phyloP scores from a whole-genome alignment of 148 eudicot genomes.

The Arbutus unedo region DNA sequence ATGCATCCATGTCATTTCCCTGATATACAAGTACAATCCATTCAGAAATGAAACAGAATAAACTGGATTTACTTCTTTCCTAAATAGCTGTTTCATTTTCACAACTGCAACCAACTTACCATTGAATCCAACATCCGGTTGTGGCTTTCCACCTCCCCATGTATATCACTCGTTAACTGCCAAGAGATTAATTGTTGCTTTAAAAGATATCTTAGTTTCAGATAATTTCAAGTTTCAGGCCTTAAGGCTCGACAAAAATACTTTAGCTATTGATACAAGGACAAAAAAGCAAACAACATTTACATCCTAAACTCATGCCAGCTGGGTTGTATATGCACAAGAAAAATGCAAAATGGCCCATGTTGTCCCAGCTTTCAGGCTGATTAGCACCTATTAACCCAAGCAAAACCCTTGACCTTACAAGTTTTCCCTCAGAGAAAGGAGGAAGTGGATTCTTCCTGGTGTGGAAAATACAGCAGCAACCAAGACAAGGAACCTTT shows the following conservation, averaged over 20 bases:
- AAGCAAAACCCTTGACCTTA: background rate
- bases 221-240: background rate
- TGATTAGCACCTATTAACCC: background rate
- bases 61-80: background rate
- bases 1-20: slow-evolving; percentile 86
- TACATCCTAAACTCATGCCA: background rate
- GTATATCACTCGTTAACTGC: slow-evolving; percentile 89
- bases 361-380: background rate
- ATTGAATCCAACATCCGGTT: slow-evolving; percentile 72
- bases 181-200: slow-evolving; percentile 5
- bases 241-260: background rate
- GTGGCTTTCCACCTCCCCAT: slow-evolving; percentile 77
- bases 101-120: slow-evolving; percentile 36
- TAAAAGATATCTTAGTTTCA: background rate
- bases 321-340: background rate
- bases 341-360: background rate
- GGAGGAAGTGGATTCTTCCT: too few relatives aligned
- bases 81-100: background rate
- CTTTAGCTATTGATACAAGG: background rate
- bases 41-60: slow-evolving; percentile 6
- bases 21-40: slow-evolving; percentile 20
- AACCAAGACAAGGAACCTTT: too few relatives aligned
- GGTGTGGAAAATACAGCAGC: too few relatives aligned
- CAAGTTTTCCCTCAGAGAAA: background rate
- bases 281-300: background rate